These are phyloP conservation scores for Trametes meyenii DNA, from an alignment of 768 basidiomycete species.

Conservation along the genomic window DNA sequence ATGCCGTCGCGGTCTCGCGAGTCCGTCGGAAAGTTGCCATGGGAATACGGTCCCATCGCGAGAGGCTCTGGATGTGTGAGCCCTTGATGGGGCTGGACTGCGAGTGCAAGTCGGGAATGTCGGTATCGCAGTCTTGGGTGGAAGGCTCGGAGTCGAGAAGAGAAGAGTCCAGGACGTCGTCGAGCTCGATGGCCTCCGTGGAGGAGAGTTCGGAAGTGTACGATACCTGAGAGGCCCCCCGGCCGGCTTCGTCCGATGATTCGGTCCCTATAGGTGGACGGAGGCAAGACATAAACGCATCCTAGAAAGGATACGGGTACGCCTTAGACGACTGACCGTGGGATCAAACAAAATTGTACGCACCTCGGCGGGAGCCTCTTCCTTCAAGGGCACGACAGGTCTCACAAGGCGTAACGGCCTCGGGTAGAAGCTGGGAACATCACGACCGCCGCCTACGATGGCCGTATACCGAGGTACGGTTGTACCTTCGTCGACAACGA, in stretches of 20 bases:
- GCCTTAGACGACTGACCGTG: conserved; percentile 1
- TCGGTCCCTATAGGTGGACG: conserved; percentile 26
- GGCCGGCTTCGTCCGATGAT: conserved; percentile 41
- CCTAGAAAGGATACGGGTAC: neutral
- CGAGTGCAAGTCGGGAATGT: conserved; percentile 20
- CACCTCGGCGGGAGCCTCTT: conserved; percentile 12
- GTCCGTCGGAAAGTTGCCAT: conserved; percentile 74
- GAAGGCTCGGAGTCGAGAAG: conserved; percentile 61
- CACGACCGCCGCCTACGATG: conserved; percentile 12
- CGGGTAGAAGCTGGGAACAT: conserved; percentile 21
- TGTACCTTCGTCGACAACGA: conserved; percentile 17
- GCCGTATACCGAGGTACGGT: conserved; percentile 4
- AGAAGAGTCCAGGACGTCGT: conserved; percentile 78
- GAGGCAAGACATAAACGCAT: conserved; percentile 11
- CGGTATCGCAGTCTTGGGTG: conserved; percentile 19
- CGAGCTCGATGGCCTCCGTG: conserved; percentile 61
- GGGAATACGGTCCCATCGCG: conserved; percentile 75
- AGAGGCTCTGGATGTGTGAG: conserved; percentile 52
- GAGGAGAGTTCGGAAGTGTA: conserved; percentile 42
- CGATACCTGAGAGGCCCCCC: conserved; percentile 29
- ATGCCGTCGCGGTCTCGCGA: conserved; percentile 39
- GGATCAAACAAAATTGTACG: neutral
- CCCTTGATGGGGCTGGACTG: conserved; percentile 33
- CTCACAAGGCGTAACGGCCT: conserved; percentile 21
- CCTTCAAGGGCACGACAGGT: neutral